These are phyloP conservation scores for Lepidium didymum DNA, from an alignment of 345 rosid genomes.

Conservation along the genomic window DNA sequence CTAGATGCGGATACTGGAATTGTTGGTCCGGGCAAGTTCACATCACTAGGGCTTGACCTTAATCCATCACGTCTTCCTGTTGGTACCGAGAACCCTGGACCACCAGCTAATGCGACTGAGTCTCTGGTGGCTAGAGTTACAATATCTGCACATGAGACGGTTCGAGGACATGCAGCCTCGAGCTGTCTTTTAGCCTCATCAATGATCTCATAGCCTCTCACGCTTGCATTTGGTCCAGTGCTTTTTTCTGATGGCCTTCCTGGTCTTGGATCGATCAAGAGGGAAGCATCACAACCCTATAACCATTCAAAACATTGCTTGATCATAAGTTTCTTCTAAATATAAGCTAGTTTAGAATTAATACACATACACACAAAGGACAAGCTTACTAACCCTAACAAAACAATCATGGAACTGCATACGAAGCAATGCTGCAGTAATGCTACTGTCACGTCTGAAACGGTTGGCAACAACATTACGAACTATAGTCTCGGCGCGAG, in stretches of 20 bases:
- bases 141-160: conserved; percentile 31
- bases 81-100: conserved; percentile 42
- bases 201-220: conserved; percentile 29
- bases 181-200: conserved; percentile 29
- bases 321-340: neutral
- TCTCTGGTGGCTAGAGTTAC: conserved; percentile 60
- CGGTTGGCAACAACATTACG: conserved; percentile 31
- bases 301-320: neutral
- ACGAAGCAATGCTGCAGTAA: conserved; percentile 67
- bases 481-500: conserved; percentile 55
- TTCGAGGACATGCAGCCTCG: conserved; percentile 22
- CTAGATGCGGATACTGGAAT: conserved; percentile 34
- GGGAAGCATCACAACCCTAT: conserved; percentile 35
- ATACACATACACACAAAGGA: neutral
- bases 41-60: conserved; percentile 35
- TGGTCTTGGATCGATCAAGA: conserved; percentile 26
- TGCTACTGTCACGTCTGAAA: conserved; percentile 34
- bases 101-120: conserved; percentile 47
- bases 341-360: neutral
- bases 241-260: conserved; percentile 32
- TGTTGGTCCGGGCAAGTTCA: conserved; percentile 58
- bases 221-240: conserved; percentile 30
- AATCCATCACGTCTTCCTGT: conserved; percentile 64
- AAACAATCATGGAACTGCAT: conserved; percentile 90
- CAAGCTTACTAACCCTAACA: conserved; percentile 38